phyloP scores from a whole-genome alignment of 2,329 filamentous ascomycete species.

The Nemania bipapillata region DNA sequence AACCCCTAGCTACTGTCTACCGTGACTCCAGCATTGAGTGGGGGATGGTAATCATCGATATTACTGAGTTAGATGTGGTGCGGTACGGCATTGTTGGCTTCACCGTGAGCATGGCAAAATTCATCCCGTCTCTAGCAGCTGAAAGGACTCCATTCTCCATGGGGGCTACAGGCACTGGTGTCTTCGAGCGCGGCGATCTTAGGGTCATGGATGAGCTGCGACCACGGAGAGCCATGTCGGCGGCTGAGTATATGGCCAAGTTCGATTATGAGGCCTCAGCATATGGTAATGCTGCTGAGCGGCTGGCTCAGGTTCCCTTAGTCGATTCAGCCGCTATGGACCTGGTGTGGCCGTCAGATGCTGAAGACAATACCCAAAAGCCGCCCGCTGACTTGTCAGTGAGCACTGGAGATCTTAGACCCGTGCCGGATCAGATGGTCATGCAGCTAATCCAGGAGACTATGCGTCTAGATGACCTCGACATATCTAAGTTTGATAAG shows the following conservation, averaged over 20 bases:
- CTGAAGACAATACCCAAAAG: not conserved
- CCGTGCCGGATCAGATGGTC: not conserved
- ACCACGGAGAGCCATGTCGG: slow-evolving; percentile 34
- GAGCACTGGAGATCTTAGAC: not conserved
- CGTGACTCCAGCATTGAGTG: slow-evolving; percentile 40
- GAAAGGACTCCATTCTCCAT: slow-evolving; percentile 5
- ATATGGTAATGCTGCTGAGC: not conserved
- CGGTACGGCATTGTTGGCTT: slow-evolving; percentile 43
- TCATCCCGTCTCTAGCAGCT: slow-evolving; percentile 26
- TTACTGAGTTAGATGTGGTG: slow-evolving; percentile 36
- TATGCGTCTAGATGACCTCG: not conserved
- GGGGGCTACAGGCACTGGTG: not conserved
- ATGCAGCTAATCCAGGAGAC: not conserved
- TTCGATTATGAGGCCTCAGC: slow-evolving; percentile 26
- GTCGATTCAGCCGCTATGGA: not conserved
- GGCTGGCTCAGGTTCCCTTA: not conserved
- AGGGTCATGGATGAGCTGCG: slow-evolving; percentile 31
- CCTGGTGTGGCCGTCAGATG: not conserved
- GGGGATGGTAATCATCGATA: slow-evolving; percentile 44
- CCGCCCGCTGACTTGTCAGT: not conserved
- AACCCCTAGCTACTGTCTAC: slow-evolving; percentile 42
- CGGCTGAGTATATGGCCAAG: slow-evolving; percentile 37
- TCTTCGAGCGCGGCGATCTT: slow-evolving; percentile 17
- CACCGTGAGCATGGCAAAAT: slow-evolving; percentile 31
- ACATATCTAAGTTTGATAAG: not conserved